Evolutionary conservation across 2,329 filamentous ascomycete species (phyloP).

Genomic region (Paracorniculantispora psalliotae): DNA sequence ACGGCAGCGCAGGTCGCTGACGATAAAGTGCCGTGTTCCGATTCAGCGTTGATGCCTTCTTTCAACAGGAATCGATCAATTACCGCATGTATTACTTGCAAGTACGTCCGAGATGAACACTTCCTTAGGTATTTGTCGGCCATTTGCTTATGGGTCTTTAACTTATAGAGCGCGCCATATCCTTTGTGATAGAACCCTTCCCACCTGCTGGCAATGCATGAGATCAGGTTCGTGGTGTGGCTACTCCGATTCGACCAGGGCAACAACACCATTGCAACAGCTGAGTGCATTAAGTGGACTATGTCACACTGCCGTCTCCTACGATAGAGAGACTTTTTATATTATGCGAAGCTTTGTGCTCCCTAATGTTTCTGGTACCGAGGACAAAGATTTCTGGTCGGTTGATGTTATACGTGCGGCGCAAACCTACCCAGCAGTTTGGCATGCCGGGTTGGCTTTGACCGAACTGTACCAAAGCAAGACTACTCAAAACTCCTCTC

Average conservation of each 20-base stretch:
- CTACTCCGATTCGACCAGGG: too few species aligned
- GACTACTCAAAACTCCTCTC: too few species aligned
- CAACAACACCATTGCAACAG: not conserved
- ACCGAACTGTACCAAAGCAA: not conserved
- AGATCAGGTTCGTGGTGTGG: not conserved
- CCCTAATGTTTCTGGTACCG: not conserved
- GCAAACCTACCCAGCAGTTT: not conserved
- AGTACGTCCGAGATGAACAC: not conserved
- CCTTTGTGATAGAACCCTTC: not conserved
- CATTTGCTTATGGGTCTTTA: not conserved
- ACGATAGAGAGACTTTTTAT: not conserved
- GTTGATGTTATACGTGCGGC: not conserved
- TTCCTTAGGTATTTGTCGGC: too few species aligned
- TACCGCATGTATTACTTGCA: not conserved
- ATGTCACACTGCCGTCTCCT: not conserved
- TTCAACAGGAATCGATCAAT: too few species aligned
- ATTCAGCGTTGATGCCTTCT: too few species aligned
- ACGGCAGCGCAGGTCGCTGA: not conserved
- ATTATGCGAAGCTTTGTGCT: not conserved
- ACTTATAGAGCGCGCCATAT: not conserved
- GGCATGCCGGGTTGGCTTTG: not conserved
- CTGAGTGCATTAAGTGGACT: not conserved
- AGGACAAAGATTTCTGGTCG: not conserved
- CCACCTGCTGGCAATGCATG: not conserved
- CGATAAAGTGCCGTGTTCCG: too few species aligned